Conservation (phyloP, 2,329 filamentous ascomycete species). For the Colletotrichum plurivorum region DNA sequence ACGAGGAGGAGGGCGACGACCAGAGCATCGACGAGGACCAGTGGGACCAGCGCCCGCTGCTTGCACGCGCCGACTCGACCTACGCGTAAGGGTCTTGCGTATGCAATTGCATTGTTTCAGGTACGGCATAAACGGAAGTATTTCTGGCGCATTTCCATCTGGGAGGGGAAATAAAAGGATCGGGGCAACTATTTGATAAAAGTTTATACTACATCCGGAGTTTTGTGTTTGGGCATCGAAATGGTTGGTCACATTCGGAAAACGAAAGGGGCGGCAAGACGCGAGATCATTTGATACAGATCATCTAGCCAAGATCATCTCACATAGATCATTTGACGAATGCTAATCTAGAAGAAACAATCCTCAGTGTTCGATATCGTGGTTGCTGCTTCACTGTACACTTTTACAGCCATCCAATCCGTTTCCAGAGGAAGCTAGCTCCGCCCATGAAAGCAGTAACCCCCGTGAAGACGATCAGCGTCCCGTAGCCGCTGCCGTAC, state of each 20-base stretch:
- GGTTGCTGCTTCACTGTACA: neutral
- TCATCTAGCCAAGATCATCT: conserved; percentile 4
- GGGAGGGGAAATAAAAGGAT: neutral
- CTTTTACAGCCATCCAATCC: conserved; percentile 50
- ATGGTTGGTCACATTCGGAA: conserved; percentile 1
- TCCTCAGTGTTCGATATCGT: neutral
- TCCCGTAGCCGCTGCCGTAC: conserved; percentile 67
- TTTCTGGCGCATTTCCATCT: conserved; percentile 16
- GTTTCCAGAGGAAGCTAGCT: conserved; percentile 58
- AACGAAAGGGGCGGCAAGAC: conserved; percentile 12
- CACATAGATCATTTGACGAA: conserved; percentile 18
- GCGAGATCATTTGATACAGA: conserved; percentile 19
- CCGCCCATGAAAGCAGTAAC: conserved; percentile 65
- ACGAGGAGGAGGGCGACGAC: conserved; percentile 45
- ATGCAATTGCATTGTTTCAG: neutral
- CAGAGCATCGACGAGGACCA: conserved; percentile 48
- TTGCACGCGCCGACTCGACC: conserved; percentile 42
- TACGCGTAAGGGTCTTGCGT: conserved; percentile 13
- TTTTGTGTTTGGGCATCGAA: neutral
- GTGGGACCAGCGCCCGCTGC: conserved; percentile 54
- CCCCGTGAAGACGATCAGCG: conserved; percentile 70
- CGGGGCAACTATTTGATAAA: conserved; percentile 4
- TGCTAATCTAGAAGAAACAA: conserved; percentile 9
- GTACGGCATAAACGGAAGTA: conserved; percentile 7
- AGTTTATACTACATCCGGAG: conserved; percentile 27